Percentiles rank a stretch among this genome's conserved stretches.
Conservation (phyloP, 257 asterid species). For the Salvia splendens region DNA sequence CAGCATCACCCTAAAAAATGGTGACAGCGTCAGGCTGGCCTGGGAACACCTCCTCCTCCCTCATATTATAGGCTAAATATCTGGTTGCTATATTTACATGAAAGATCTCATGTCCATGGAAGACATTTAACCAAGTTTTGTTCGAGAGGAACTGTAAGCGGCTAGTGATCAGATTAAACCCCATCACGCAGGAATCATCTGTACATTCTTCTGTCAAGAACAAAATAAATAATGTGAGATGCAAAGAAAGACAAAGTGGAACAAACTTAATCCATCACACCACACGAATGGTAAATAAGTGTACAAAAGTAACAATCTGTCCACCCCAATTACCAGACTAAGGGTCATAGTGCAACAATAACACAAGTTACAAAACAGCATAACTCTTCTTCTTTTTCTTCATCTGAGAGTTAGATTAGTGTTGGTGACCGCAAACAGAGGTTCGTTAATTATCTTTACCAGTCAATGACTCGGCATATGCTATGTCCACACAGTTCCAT, state of each 20-base stretch:
- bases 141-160: conserved; percentile 9
- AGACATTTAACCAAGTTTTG: conserved; percentile 22
- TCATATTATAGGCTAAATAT: conserved; percentile 20
- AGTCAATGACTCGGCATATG: not conserved
- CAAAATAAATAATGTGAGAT: conserved; percentile 13
- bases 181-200: conserved; percentile 62
- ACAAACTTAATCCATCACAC: not conserved
- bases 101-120: conserved; percentile 18
- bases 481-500: not conserved
- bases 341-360: not conserved
- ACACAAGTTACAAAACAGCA: conserved; percentile 4
- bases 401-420: not conserved
- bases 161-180: conserved; percentile 6
- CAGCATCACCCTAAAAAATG: conserved; percentile 19
- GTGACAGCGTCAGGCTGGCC: not conserved
- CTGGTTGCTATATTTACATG: conserved; percentile 34
- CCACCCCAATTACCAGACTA: not conserved
- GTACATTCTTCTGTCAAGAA: conserved; percentile 49
- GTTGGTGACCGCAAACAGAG: not conserved
- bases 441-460: not conserved
- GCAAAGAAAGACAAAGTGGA: conserved; percentile 1
- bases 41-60: conserved; percentile 15
- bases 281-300: not conserved
- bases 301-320: not conserved
- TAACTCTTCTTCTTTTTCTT: conserved; percentile 6